Percentiles rank a stretch among this genome's conserved stretches.
phyloP scores from a whole-genome alignment of 441 rosid genomes.

The Arabidopsis lyrata region DNA sequence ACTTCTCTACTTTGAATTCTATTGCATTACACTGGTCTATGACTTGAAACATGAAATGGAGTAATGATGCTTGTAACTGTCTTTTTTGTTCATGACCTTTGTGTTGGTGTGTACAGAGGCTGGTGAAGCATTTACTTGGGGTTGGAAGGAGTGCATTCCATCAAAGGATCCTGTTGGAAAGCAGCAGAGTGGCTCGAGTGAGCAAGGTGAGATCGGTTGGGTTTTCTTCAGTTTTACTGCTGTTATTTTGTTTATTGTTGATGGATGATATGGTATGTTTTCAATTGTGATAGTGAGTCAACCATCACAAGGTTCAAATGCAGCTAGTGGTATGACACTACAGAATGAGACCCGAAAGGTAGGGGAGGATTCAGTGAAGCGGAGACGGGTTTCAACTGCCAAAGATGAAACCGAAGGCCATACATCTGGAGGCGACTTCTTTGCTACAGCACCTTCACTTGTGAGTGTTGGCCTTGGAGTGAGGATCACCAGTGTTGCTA shows the following conservation, averaged over 20 bases:
- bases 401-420: conserved; percentile 59
- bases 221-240: not conserved
- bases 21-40: not conserved
- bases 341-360: conserved; percentile 49
- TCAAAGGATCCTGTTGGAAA: conserved; percentile 56
- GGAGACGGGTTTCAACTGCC: conserved; percentile 58
- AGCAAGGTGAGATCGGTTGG: conserved; percentile 55
- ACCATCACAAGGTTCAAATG: conserved; percentile 50
- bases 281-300: conserved; percentile 48
- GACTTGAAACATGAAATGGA: not conserved
- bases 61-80: not conserved
- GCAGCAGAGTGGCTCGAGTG: conserved; percentile 50
- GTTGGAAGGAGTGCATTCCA: conserved; percentile 82
- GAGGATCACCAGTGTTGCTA: conserved; percentile 61
- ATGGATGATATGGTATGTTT: not conserved
- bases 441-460: conserved; percentile 54
- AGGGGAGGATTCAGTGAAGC: conserved; percentile 60
- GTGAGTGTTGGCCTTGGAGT: conserved; percentile 64
- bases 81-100: not conserved
- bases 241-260: not conserved
- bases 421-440: conserved; percentile 55
- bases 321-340: conserved; percentile 41
- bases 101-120: conserved; percentile 48
- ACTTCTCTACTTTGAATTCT: not conserved
- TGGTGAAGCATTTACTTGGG: conserved; percentile 77